phyloP scores from a whole-genome alignment of 2,329 filamentous ascomycete genomes.

The Botryosphaeria dothidea region DNA sequence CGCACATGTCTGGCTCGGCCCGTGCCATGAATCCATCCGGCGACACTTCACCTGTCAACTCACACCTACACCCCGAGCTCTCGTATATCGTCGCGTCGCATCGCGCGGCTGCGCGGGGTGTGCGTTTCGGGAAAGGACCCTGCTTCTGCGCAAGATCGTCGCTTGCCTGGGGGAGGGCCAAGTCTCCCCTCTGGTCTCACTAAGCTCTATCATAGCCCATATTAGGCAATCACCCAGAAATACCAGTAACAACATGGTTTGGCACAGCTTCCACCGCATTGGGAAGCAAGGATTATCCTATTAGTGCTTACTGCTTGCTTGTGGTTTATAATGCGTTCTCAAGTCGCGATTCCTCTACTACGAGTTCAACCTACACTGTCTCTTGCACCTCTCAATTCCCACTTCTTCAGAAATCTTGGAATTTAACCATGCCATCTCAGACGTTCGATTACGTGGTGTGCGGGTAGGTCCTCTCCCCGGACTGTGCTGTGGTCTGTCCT shows the following conservation, averaged over 20 bases:
- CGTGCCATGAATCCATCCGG: background rate
- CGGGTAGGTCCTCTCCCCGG: slow-evolving; percentile 16
- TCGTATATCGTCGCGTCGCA: background rate
- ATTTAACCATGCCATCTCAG: background rate
- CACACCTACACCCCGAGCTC: background rate
- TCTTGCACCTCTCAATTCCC: background rate
- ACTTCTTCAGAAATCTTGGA: background rate
- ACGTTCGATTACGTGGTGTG: slow-evolving; percentile 21
- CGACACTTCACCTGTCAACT: background rate
- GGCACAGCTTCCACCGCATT: background rate
- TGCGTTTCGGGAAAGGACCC: background rate
- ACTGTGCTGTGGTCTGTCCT: background rate
- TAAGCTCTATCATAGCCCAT: background rate
- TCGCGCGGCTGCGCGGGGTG: background rate
- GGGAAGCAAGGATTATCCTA: background rate
- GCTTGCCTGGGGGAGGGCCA: background rate
- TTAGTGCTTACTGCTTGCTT: slow-evolving; percentile 1
- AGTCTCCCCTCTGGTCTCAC: background rate
- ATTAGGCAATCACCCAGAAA: too few relatives aligned
- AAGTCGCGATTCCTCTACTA: background rate
- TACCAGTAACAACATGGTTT: background rate
- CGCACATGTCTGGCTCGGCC: slow-evolving; percentile 5
- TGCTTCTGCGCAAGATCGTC: background rate
- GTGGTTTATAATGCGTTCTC: background rate
- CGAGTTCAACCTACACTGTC: background rate